These are phyloP conservation scores for Populus tomentosa DNA, from an alignment of 441 rosid genomes.

Conservation along the genomic window DNA sequence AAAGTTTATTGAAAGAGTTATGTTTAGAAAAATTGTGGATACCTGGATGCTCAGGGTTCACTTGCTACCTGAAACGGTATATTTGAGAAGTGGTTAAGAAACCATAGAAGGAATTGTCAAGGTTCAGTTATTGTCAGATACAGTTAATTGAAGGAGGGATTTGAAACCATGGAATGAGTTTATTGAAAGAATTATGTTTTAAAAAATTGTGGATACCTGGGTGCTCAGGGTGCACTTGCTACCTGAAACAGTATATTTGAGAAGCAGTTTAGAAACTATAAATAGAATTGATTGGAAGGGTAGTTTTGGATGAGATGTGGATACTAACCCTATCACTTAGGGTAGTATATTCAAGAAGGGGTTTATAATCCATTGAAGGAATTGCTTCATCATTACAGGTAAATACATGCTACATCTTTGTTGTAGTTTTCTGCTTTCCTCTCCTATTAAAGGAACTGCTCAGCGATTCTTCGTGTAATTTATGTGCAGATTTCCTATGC, in stretches of 20 bases:
- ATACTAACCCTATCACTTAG: neutral
- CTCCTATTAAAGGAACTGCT: neutral
- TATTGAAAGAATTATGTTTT: neutral
- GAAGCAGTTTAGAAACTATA: neutral
- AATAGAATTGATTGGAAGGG: constrained; percentile 3
- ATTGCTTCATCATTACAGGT: constrained; percentile 29
- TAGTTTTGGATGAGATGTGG: constrained; percentile 2
- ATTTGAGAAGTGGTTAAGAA: neutral
- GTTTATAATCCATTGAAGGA: constrained; percentile 2
- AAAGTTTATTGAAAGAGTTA: neutral
- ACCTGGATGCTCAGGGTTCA: neutral
- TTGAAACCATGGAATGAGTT: neutral
- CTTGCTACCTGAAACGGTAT: neutral
- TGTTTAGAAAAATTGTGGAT: neutral
- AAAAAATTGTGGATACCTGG: neutral
- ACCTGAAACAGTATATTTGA: neutral
- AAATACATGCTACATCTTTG: neutral
- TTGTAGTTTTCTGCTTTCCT: neutral
- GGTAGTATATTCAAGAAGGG: neutral
- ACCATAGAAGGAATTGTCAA: constrained; percentile 9
- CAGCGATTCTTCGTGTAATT: constrained; percentile 9
- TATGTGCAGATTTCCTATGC: constrained; percentile 31
- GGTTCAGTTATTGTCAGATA: constrained; percentile 4
- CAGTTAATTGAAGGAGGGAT: constrained; percentile 8
- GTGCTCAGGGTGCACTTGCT: neutral